Percentiles rank a stretch among this genome's conserved stretches.
Conservation (phyloP, 116 monocot genomes). For the Phalaenopsis hybrid region DNA sequence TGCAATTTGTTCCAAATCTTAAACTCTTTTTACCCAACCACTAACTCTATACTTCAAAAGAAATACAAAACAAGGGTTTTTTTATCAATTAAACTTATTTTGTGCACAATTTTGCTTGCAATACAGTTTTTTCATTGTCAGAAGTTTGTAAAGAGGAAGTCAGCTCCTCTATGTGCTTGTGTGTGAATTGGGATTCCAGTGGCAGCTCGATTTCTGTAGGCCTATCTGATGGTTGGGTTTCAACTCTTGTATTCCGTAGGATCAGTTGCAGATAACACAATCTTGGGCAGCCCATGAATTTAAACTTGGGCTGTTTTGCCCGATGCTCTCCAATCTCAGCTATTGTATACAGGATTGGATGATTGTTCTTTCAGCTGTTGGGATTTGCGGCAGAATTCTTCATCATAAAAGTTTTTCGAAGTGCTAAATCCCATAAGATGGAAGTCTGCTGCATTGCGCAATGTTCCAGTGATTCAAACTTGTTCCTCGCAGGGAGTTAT, state of each 20-base stretch:
- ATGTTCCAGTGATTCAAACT: constrained; percentile 33
- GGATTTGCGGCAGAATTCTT: constrained; percentile 61
- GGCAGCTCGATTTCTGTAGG: constrained; percentile 43
- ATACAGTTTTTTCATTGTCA: constrained; percentile 28
- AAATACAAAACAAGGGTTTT: too few relatives aligned
- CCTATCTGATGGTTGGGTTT: constrained; percentile 72
- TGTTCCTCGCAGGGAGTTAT: constrained; percentile 75
- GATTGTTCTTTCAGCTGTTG: constrained; percentile 82
- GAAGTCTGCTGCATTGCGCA: constrained; percentile 83
- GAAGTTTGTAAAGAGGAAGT: constrained; percentile 38
- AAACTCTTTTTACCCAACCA: too few relatives aligned
- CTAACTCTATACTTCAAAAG: too few relatives aligned
- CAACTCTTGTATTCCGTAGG: constrained; percentile 35
- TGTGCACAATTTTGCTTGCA: neutral
- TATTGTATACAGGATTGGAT: constrained; percentile 78
- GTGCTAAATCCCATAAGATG: constrained; percentile 84
- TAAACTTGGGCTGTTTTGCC: constrained; percentile 66
- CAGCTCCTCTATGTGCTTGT: constrained; percentile 78
- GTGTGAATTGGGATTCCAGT: constrained; percentile 60
- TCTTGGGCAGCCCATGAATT: constrained; percentile 66
- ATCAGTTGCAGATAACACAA: constrained; percentile 36
- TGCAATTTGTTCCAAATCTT: neutral
- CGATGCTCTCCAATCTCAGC: constrained; percentile 39
- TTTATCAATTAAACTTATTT: neutral
- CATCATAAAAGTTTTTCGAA: constrained; percentile 44